Conservation (phyloP, 2,329 filamentous ascomycete genomes). For the Mollisia scopiformis region DNA sequence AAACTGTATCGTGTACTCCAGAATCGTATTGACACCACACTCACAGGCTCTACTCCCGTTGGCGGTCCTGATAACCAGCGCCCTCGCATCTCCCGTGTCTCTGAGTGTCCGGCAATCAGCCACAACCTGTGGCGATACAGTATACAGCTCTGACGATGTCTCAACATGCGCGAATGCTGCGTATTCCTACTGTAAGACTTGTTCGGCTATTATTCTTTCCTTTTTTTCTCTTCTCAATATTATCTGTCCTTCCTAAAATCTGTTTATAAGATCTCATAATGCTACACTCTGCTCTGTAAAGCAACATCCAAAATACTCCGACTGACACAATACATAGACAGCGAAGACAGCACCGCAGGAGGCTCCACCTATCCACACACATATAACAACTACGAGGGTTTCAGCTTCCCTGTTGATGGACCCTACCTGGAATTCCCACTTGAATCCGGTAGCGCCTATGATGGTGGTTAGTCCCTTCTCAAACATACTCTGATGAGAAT, state of each 20-base stretch:
- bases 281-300: not conserved
- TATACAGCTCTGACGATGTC: not conserved
- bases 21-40: not conserved
- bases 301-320: not conserved
- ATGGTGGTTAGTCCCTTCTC: constrained; percentile 53
- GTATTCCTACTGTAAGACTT: too few species aligned
- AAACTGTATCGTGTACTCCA: too few species aligned
- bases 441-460: constrained; percentile 52
- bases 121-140: not conserved
- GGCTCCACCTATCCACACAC: constrained; percentile 55
- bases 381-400: constrained; percentile 66
- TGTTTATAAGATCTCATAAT: not conserved
- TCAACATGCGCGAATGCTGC: too few species aligned
- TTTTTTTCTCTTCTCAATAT: too few species aligned
- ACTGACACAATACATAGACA: not conserved
- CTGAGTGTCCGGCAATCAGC: not conserved
- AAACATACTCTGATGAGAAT: not conserved
- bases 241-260: too few species aligned
- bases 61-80: not conserved
- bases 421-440: constrained; percentile 69
- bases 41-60: not conserved
- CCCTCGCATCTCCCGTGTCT: not conserved
- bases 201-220: too few species aligned
- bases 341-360: constrained; percentile 38
- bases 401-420: constrained; percentile 57